Base-by-base conservation (phyloP, 176 grass and related monocot genomes). In the Avena atlantica region DNA sequence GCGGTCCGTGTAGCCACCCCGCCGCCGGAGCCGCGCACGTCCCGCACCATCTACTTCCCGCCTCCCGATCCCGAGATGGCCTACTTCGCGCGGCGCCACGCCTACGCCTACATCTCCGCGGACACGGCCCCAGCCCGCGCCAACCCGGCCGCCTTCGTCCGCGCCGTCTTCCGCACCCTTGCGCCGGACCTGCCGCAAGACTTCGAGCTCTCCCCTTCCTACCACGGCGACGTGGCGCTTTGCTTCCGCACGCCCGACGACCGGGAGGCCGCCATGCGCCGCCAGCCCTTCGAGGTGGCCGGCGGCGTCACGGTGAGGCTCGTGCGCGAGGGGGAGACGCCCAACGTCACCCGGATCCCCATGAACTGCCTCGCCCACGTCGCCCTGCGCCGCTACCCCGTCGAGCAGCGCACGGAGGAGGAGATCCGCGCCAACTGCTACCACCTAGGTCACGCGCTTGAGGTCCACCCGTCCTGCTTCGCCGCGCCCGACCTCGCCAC, bases 381-480 rank as follows among this genome's bases (percentile, higher is more conserved):
- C 34, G 81, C 50, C 48, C 66, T 83, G 81, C 81, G 4, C 20
- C 5, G 3, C 6, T 83, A 83, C 81, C 50, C 56, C 7, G 56
- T 59, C 56, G 56, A 83, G 31, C 66, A 25, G 66, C 27, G 81
- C 12, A 58, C 8, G 27, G 6, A 0, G 9, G 29, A 42, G 65
- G 50, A 83, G 6, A 57, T 57, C 66, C 29, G 20, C 1, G 2
- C 2, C 1, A 83, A 44, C 66, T 83, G 49, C 81, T 0, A 6
- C 50, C 0, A 20, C 31, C 44, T 71, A 3, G 81, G 50, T 0
- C 7, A 10, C 8, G 16, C 25, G 81, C 0, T 23, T 0, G 81
- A 83, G 81, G 3, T 83, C 20, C 66, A 83, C 50, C 29, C 31
- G 3, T 67, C 20, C 20, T 83, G 66, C 81, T 51, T 8, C 47